Evolutionary conservation across 2,329 filamentous ascomycete species (phyloP).

Genomic region (Cladosporium sp.): DNA sequence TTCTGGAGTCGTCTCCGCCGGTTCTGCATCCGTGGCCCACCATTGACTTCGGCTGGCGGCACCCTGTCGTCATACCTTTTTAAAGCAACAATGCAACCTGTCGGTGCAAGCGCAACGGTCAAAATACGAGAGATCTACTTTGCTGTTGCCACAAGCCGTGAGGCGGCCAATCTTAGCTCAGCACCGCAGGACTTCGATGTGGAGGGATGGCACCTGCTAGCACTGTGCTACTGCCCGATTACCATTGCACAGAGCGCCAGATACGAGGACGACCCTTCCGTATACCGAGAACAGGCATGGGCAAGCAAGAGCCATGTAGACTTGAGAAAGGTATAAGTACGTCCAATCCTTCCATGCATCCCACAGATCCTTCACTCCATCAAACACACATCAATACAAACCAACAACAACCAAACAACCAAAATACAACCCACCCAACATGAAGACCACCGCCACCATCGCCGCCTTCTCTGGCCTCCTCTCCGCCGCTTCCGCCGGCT

Average conservation of each 20-base stretch:
- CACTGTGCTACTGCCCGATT: conserved; percentile 2
- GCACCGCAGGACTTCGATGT: background rate
- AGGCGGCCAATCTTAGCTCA: background rate
- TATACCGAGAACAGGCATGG: background rate
- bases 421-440: conserved; percentile 12
- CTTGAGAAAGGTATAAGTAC: conserved; percentile 6
- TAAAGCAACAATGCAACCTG: conserved; percentile 4
- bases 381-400: background rate
- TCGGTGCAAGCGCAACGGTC: background rate
- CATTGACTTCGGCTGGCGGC: conserved; percentile 1
- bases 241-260: background rate
- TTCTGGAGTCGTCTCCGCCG: background rate
- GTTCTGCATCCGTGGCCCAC: background rate
- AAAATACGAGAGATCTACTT: conserved; percentile 12
- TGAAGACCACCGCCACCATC: conserved; percentile 20
- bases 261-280: background rate
- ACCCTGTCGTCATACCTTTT: conserved; percentile 10
- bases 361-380: background rate
- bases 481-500: conserved; percentile 18
- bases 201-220: background rate
- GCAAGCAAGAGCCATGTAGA: background rate
- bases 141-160: background rate
- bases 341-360: background rate
- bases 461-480: conserved; percentile 17
- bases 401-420: background rate